Base-by-base conservation (phyloP, 768 basidiomycete genomes). In the Leccinum subgranulosum region DNA sequence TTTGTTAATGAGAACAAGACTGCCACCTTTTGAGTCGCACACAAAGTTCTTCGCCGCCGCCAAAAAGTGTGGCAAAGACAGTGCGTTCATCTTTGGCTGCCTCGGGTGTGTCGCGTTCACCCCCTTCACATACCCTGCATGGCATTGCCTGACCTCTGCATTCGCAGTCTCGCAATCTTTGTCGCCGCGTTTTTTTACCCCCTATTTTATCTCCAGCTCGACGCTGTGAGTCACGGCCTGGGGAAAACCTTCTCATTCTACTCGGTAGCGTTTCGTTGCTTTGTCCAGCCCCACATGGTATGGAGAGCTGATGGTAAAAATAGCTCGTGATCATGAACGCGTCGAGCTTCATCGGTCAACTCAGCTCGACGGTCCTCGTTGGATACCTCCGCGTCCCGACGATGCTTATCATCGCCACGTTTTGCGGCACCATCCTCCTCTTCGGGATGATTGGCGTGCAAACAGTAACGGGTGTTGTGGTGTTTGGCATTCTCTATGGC, bases 271-370 rank as follows among this genome's bases (percentile, higher is more conserved):
- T 69, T 21, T 36, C n/a, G 6, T 12, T 39, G 27, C 28, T 51
- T 33, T 34, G 2, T 25, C 41, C 4, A 10, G 2, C 3, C 19
- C 5, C 6, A 41, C 51, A 27, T 23, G 39, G 17, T 2, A 29
- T 45, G 2, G 10, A 45, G 4, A 41, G 39, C n/a, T 17, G n/a
- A 41, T 41, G 39, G n/a, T n/a, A 19, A 41, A 9, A 41, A 29
- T 56, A 84, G 79, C 73, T 87, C 27, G 75, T 82, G 10, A 81
- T 87, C 31, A 69, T 86, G 51, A 87, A 87, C 61, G 78, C 75
- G 2, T 74, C 78, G 1, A 82, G 80, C 54, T 72, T 84, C 23
- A 17, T 82, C 41, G 86, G 86, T 12, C 80, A 87, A 39, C 73
- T 80, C 1, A 60, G 84, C 14, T 81, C 84, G 0, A 76, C 75